These are phyloP conservation scores for Salix suchowensis DNA, from an alignment of 345 rosid genomes.

Conservation along the genomic window DNA sequence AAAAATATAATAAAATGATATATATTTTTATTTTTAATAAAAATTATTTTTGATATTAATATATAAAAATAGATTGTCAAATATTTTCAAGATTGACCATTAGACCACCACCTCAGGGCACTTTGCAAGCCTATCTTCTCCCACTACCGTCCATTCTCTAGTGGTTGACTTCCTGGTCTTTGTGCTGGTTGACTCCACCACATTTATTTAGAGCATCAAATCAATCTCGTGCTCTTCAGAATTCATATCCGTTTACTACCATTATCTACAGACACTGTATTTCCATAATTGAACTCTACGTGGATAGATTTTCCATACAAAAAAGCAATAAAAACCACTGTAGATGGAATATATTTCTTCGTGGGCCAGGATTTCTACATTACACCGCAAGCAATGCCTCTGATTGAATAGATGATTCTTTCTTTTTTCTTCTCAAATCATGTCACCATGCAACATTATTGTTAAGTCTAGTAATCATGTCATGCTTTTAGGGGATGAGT, in stretches of 20 bases:
- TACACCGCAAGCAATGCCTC: background rate
- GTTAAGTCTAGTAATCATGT: conserved; percentile 7
- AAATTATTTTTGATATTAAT: too few relatives aligned
- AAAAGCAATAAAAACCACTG: background rate
- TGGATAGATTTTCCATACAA: background rate
- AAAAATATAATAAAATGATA: too few relatives aligned
- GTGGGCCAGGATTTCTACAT: background rate
- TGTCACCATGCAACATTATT: background rate
- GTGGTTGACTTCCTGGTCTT: conserved; percentile 22
- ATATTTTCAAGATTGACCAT: background rate
- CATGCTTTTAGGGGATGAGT: conserved; percentile 16
- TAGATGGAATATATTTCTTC: background rate
- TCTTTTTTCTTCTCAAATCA: background rate
- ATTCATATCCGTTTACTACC: background rate
- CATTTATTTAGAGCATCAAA: background rate
- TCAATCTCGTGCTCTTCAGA: background rate
- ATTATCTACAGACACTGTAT: background rate
- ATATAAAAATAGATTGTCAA: too few relatives aligned
- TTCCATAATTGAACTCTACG: background rate
- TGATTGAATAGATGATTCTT: conserved; percentile 14
- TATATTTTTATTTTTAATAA: too few relatives aligned
- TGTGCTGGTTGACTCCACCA: conserved; percentile 15
- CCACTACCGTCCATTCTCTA: background rate
- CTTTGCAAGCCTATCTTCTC: background rate
- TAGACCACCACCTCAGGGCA: background rate